Conservation (phyloP, 2,329 filamentous ascomycete species). For the Lasiodiplodia citricola region DNA sequence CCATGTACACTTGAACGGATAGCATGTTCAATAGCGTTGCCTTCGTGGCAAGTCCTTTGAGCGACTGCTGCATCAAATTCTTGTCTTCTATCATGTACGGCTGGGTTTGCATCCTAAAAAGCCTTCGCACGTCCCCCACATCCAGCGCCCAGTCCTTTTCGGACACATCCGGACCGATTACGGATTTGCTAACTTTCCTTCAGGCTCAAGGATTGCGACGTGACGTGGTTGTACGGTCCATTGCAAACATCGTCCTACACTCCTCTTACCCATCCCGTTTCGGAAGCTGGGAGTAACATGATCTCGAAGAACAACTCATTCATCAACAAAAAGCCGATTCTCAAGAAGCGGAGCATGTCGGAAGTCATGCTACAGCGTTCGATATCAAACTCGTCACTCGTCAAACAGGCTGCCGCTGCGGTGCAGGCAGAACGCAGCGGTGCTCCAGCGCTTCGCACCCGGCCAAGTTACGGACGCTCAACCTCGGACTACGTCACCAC, state of each 20-base stretch:
- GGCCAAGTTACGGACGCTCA: conserved; percentile 63
- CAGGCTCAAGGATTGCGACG: conserved; percentile 96
- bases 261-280: conserved; percentile 53
- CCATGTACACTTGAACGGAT: not conserved
- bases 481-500: conserved; percentile 70
- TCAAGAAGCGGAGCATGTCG: conserved; percentile 96
- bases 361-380: conserved; percentile 93
- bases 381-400: conserved; percentile 81
- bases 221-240: conserved; percentile 96
- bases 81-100: conserved; percentile 23
- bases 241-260: conserved; percentile 74
- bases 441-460: conserved; percentile 39
- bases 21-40: not conserved
- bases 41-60: not conserved
- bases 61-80: conserved; percentile 10
- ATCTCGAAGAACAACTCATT: conserved; percentile 72
- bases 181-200: conserved; percentile 38
- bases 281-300: conserved; percentile 59
- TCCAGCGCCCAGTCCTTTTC: not conserved
- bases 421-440: conserved; percentile 71
- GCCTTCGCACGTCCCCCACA: not conserved
- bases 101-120: not conserved
- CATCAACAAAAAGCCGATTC: conserved; percentile 83
- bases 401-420: conserved; percentile 87
- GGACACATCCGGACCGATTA: not conserved